Evolutionary conservation across 495 filamentous ascomycete genomes (phyloP).

Genomic region (Amorphotheca resinae): DNA sequence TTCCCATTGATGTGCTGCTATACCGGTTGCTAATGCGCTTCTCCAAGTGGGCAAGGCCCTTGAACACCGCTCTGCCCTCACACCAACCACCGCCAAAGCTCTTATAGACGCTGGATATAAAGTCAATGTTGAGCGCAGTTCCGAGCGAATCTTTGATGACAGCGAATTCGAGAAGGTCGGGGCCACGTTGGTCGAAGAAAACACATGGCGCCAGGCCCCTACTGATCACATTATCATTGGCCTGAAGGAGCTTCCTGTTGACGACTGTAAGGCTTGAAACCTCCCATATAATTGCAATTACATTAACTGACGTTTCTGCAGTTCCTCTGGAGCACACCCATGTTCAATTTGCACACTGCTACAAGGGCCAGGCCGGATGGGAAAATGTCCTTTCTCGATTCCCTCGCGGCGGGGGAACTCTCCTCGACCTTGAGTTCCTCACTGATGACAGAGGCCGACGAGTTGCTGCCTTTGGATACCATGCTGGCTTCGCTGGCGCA

Average conservation of each 20-base stretch:
- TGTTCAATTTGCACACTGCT: conserved; percentile 76
- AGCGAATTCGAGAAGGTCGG: conserved; percentile 49
- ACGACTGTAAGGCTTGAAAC: conserved; percentile 44
- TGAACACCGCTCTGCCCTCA: conserved; percentile 21
- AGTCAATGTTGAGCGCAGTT: conserved; percentile 70
- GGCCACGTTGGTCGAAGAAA: conserved; percentile 65
- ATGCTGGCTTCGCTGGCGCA: conserved; percentile 71
- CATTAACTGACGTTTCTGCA: conserved; percentile 18
- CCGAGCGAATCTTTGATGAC: conserved; percentile 77
- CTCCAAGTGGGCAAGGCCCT: conserved; percentile 18
- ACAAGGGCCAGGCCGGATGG: conserved; percentile 85
- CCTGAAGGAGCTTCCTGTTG: conserved; percentile 87
- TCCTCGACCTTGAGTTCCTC: conserved; percentile 90
- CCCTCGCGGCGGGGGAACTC: conserved; percentile 65
- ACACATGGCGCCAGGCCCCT: conserved; percentile 67
- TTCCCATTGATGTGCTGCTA: conserved; percentile 11
- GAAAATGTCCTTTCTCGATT: conserved; percentile 70
- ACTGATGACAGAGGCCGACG: conserved; percentile 63
- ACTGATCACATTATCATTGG: conserved; percentile 75
- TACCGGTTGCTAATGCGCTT: conserved; percentile 17
- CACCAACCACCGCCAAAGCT: conserved; percentile 54
- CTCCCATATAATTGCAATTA: neutral
- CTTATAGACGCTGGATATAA: conserved; percentile 75
- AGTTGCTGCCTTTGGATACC: conserved; percentile 65
- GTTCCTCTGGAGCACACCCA: conserved; percentile 77